A percentile compares a stretch with the other conserved stretches of the same genome.
phyloP scores from a whole-genome alignment of 352 stramenopile genomes.

The Halophytophthora batemanensis region DNA sequence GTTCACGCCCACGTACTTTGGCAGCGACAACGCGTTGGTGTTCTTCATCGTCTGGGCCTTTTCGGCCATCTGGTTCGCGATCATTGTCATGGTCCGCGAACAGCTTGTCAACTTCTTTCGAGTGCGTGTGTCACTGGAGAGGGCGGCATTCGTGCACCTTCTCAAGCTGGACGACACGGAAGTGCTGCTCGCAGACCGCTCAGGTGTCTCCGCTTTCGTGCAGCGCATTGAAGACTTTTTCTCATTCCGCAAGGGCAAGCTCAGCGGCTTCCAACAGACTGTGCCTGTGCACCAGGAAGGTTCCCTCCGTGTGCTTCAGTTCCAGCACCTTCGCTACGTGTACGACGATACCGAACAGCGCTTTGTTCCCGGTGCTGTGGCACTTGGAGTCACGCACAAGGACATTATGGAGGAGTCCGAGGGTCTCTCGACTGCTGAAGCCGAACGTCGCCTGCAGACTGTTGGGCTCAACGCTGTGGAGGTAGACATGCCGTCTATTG shows the following conservation, averaged over 20 bases:
- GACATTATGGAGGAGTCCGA: conserved; percentile 13
- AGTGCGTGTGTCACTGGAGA: conserved; percentile 10
- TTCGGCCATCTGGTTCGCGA: conserved; percentile 20
- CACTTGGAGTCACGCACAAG: conserved; percentile 17
- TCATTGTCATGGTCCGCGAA: conserved; percentile 15
- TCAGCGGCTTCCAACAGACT: conserved; percentile 13
- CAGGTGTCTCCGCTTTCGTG: too few relatives aligned
- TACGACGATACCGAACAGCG: conserved; percentile 19
- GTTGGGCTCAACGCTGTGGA: conserved; percentile 26
- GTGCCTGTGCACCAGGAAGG: conserved; percentile 13
- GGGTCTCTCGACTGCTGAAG: conserved; percentile 6
- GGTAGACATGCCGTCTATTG: conserved; percentile 26
- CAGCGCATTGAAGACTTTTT: too few relatives aligned
- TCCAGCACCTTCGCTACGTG: conserved; percentile 33
- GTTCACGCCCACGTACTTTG: conserved; percentile 29
- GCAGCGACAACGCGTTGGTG: conserved; percentile 16
- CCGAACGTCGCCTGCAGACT: conserved; percentile 5
- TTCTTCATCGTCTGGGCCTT: conserved; percentile 31
- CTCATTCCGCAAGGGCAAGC: conserved; percentile 17
- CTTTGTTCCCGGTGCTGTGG: conserved; percentile 25
- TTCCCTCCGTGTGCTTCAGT: conserved; percentile 21
- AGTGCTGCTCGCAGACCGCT: too few relatives aligned
- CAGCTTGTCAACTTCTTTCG: conserved; percentile 34
- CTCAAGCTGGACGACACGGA: too few relatives aligned
- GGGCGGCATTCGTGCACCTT: too few relatives aligned